Conservation (phyloP, 768 basidiomycete genomes). For the Austroboletus festivus region DNA sequence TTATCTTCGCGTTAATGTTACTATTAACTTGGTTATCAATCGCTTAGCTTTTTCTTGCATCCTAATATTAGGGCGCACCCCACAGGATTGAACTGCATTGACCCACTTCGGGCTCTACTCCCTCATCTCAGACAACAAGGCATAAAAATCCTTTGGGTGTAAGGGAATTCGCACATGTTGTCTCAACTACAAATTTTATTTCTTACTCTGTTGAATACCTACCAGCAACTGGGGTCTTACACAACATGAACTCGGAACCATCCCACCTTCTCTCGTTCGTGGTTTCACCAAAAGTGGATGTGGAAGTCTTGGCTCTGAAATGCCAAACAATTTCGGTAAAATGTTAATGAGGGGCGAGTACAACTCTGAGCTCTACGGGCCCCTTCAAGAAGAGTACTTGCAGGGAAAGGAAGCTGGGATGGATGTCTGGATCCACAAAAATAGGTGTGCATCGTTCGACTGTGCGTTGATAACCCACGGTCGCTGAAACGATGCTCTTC, state of each 20-base stretch:
- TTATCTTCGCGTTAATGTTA: neutral
- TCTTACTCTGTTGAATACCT: neutral
- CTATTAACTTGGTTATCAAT: constrained; percentile 1
- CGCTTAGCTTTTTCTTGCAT: constrained; percentile 58
- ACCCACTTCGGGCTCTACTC: constrained; percentile 48
- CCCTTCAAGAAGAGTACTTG: constrained; percentile 53
- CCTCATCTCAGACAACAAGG: constrained; percentile 47
- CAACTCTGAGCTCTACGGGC: constrained; percentile 63
- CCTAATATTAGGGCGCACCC: constrained; percentile 54
- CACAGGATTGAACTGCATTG: constrained; percentile 55
- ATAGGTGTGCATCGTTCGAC: constrained; percentile 43
- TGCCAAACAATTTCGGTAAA: constrained; percentile 53
- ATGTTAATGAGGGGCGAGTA: constrained; percentile 54
- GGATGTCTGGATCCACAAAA: constrained; percentile 73
- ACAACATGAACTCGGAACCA: constrained; percentile 55
- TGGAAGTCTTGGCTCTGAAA: constrained; percentile 52
- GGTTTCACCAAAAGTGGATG: constrained; percentile 47
- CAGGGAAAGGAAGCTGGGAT: constrained; percentile 52
- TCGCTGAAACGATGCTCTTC: neutral
- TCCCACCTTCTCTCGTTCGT: constrained; percentile 59
- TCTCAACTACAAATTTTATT: neutral
- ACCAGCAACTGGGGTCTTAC: constrained; percentile 72
- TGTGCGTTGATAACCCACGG: no score
- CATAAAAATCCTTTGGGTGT: constrained; percentile 66
- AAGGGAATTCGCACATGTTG: constrained; percentile 19